Evolutionary conservation across 1,139 yeast species (phyloP).

Genomic region (Debaryomyces robertsiae): DNA sequence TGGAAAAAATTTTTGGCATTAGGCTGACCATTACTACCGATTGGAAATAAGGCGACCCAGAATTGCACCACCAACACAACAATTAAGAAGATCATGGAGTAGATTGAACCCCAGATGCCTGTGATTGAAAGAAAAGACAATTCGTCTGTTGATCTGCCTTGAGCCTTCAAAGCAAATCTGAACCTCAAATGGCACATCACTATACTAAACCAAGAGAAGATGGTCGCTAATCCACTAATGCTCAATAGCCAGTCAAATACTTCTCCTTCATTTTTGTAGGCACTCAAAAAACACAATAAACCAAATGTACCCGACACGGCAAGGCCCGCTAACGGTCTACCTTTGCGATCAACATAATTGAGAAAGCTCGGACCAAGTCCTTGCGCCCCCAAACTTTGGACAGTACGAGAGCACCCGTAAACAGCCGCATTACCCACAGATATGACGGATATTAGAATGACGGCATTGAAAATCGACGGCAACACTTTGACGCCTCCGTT

Average conservation of each 20-base stretch:
- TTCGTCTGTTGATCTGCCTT: conserved; percentile 31
- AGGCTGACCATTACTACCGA: conserved; percentile 28
- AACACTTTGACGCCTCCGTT: conserved; percentile 51
- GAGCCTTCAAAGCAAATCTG: conserved; percentile 37
- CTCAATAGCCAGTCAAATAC: conserved; percentile 47
- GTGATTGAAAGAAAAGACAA: conserved; percentile 30
- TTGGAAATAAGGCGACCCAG: conserved; percentile 43
- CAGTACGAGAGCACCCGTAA: conserved; percentile 47
- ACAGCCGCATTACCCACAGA: conserved; percentile 51
- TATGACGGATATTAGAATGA: conserved; percentile 42
- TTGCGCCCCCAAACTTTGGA: conserved; percentile 43
- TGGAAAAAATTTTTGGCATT: conserved; percentile 38
- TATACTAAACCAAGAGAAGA: conserved; percentile 46
- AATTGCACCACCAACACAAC: conserved; percentile 39
- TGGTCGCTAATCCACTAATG: conserved; percentile 43
- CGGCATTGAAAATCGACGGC: conserved; percentile 48
- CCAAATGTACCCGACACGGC: conserved; percentile 37
- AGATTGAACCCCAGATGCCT: conserved; percentile 39
- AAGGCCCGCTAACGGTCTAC: conserved; percentile 47
- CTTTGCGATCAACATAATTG: conserved; percentile 40
- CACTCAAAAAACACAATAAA: conserved; percentile 42
- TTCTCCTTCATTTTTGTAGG: conserved; percentile 36
- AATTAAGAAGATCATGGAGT: conserved; percentile 33
- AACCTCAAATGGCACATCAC: conserved; percentile 41
- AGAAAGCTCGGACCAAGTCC: conserved; percentile 43